A percentile compares a stretch with the other conserved stretches of the same genome.
Conservation (phyloP, 139 green algal genomes). For the Bryopsis sp. region DNA sequence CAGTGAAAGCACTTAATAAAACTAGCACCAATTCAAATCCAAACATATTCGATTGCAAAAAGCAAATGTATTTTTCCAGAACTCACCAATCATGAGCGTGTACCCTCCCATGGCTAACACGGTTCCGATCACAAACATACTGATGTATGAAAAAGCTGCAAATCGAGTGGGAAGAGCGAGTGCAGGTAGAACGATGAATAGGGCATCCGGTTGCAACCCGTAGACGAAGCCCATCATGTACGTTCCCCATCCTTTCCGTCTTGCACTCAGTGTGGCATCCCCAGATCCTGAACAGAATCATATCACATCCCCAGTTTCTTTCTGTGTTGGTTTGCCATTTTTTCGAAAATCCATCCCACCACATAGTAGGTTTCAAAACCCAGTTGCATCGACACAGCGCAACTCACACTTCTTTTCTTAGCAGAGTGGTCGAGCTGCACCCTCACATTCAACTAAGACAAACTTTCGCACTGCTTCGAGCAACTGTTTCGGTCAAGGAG, state of each 20-base stretch:
- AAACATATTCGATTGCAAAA: too few species aligned
- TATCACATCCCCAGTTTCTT: background rate
- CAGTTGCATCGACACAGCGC: background rate
- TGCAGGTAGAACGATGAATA: constrained; percentile 94
- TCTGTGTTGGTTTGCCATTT: background rate
- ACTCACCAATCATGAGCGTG: background rate
- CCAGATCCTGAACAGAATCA: background rate
- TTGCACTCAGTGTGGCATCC: background rate
- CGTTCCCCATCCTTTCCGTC: constrained; percentile 37
- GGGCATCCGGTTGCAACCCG: constrained; percentile 90
- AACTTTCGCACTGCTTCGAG: background rate
- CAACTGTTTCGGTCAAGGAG: background rate
- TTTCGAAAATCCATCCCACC: background rate
- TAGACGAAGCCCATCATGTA: constrained; percentile 93
- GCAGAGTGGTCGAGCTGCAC: background rate
- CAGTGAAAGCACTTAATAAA: too few species aligned
- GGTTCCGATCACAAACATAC: constrained; percentile 92
- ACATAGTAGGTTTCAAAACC: background rate
- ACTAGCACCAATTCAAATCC: too few species aligned
- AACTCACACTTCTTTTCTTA: background rate
- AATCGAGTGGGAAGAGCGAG: constrained; percentile 85
- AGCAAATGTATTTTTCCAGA: too few species aligned
- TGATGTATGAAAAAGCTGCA: constrained; percentile 78
- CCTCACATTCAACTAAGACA: background rate
- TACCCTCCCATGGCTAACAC: constrained; percentile 39